Conservation (phyloP, 163 green algal species). For the Scenedesmus sp. region DNA sequence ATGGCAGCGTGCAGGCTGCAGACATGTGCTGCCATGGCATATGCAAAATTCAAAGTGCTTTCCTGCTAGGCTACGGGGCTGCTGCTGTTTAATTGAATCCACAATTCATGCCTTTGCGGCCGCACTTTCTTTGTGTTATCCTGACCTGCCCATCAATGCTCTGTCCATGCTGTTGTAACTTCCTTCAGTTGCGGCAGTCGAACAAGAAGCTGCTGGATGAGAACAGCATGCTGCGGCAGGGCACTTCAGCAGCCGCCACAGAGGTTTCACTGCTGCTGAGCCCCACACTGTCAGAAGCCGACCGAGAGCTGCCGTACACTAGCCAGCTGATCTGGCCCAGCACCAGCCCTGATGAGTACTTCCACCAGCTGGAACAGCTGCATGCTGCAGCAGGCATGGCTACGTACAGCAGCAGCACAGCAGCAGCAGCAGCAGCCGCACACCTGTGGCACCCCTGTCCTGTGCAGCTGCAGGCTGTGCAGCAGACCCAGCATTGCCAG, state of each 20-base stretch:
- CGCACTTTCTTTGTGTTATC: neutral
- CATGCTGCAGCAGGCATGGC: neutral
- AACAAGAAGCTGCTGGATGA: neutral
- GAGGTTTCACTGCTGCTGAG: neutral
- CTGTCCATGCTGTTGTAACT: neutral
- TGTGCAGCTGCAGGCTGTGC: too few species aligned
- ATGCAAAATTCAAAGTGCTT: too few species aligned
- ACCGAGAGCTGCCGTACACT: conserved; percentile 23
- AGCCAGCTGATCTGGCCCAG: conserved; percentile 41
- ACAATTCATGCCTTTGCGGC: too few species aligned
- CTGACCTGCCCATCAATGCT: neutral
- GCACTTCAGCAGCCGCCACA: neutral
- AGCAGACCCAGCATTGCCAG: too few species aligned
- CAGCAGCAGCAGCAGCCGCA: conserved; percentile 22
- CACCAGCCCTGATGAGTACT: too few species aligned
- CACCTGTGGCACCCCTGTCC: neutral
- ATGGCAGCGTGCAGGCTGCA: neutral
- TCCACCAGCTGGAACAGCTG: neutral
- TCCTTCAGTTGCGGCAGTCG: neutral
- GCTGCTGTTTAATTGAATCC: neutral
- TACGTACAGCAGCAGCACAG: too few species aligned
- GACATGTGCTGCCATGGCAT: neutral
- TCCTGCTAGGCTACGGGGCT: too few species aligned
- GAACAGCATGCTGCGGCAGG: neutral
- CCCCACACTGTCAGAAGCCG: neutral